Evolutionary conservation across 257 asterid species (phyloP).

Genomic region (Lavandula angustifolia): DNA sequence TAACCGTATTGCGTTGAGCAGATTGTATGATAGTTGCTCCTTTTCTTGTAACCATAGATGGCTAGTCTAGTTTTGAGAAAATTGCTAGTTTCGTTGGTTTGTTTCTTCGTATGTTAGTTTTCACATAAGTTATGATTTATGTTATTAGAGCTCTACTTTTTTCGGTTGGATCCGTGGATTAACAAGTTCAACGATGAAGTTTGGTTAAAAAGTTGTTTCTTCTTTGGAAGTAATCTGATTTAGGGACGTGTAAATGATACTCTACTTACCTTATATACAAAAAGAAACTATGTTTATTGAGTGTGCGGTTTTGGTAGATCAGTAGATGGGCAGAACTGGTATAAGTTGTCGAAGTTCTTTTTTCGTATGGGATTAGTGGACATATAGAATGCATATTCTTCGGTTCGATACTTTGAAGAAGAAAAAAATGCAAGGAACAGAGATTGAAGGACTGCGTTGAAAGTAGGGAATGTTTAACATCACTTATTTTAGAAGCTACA

Average conservation of each 20-base stretch:
- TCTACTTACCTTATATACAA: slow-evolving; percentile 3
- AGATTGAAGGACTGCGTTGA: no score
- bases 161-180: slow-evolving; percentile 13
- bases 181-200: background rate
- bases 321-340: no score
- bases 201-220: background rate
- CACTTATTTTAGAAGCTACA: no score
- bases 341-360: no score
- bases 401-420: no score
- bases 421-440: no score
- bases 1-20: background rate
- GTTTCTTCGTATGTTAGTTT: background rate
- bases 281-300: background rate
- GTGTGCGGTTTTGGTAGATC: no score
- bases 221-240: slow-evolving; percentile 4
- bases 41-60: background rate
- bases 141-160: slow-evolving; percentile 2
- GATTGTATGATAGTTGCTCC: background rate
- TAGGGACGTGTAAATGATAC: background rate
- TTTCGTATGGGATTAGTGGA: no score
- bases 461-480: no score
- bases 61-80: background rate
- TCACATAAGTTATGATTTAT: background rate
- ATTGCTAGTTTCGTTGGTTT: background rate
- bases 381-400: background rate